phyloP scores from a whole-genome alignment of 768 basidiomycete species.

The Mycena vulgaris region DNA sequence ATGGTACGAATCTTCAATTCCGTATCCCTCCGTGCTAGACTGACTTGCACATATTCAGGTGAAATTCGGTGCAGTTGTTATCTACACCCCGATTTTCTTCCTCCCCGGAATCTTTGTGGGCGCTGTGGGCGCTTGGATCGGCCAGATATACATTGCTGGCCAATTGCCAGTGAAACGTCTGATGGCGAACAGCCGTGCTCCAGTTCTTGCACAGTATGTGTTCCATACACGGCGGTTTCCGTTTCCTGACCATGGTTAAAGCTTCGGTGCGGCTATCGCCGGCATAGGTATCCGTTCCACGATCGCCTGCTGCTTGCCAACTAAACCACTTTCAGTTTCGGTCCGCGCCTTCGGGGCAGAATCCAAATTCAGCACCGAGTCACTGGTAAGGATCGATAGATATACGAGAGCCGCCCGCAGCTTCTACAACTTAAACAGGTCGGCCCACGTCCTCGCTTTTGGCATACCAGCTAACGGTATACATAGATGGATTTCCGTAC shows the following conservation, averaged over 20 bases:
- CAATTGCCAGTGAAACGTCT: slow-evolving; percentile 46
- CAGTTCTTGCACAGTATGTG: slow-evolving; percentile 51
- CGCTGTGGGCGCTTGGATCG: slow-evolving; percentile 36
- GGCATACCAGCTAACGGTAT: slow-evolving; percentile 61
- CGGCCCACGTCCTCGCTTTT: slow-evolving; percentile 32
- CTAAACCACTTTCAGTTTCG: slow-evolving; percentile 30
- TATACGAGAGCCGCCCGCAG: slow-evolving; percentile 47
- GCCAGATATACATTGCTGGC: slow-evolving; percentile 47
- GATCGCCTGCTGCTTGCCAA: neutral
- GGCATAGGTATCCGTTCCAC: slow-evolving; percentile 49
- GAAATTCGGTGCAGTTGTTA: slow-evolving; percentile 48
- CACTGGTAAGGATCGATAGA: slow-evolving; percentile 57
- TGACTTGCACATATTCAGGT: slow-evolving; percentile 25
- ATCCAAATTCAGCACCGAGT: slow-evolving; percentile 52
- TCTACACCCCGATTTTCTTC: slow-evolving; percentile 48
- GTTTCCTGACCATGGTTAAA: neutral
- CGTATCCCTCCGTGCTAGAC: neutral
- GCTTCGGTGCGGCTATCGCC: slow-evolving; percentile 62
- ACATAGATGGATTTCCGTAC: slow-evolving; percentile 63
- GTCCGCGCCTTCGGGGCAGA: slow-evolving; percentile 68
- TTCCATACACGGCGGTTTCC: slow-evolving; percentile 41
- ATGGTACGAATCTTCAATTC: slow-evolving; percentile 40
- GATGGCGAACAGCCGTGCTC: slow-evolving; percentile 44
- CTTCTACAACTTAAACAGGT: slow-evolving; percentile 46
- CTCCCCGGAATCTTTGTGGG: slow-evolving; percentile 42